phyloP scores from a whole-genome alignment of 257 asterid species.

The Galeopsis tetrahit region DNA sequence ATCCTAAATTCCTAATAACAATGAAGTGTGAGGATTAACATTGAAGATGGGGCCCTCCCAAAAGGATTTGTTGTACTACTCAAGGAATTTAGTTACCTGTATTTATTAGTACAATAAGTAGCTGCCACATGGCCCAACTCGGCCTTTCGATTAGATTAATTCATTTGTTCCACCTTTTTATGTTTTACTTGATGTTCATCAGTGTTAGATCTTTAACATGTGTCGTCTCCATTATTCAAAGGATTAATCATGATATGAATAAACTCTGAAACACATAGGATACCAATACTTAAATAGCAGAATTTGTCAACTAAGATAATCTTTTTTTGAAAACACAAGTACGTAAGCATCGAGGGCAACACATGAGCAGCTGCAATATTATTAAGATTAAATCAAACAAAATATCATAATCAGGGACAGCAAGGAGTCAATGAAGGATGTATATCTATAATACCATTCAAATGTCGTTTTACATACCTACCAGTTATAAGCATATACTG shows the following conservation, averaged over 20 bases:
- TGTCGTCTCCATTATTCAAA: no score
- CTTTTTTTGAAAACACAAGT: neutral
- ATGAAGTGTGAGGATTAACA: no score
- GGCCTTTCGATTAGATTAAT: neutral
- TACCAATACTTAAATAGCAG: neutral
- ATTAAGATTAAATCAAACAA: neutral
- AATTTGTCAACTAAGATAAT: slow-evolving; percentile 12
- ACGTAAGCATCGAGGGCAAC: neutral
- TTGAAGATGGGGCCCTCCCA: no score
- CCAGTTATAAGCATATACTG: neutral
- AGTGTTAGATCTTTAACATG: no score
- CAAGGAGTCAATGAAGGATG: neutral
- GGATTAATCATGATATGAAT: no score
- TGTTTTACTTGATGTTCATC: no score
- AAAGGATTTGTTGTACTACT: neutral
- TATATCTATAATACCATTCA: neutral
- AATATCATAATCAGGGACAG: neutral
- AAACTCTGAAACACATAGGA: no score
- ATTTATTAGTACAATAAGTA: neutral
- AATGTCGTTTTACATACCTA: neutral
- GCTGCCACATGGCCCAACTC: slow-evolving; percentile 5
- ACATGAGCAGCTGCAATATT: neutral
- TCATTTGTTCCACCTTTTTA: neutral
- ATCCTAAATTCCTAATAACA: neutral
- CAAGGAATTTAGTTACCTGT: neutral